Conservation (phyloP, 2,329 filamentous ascomycete genomes). For the Thielaviopsis euricoi region DNA sequence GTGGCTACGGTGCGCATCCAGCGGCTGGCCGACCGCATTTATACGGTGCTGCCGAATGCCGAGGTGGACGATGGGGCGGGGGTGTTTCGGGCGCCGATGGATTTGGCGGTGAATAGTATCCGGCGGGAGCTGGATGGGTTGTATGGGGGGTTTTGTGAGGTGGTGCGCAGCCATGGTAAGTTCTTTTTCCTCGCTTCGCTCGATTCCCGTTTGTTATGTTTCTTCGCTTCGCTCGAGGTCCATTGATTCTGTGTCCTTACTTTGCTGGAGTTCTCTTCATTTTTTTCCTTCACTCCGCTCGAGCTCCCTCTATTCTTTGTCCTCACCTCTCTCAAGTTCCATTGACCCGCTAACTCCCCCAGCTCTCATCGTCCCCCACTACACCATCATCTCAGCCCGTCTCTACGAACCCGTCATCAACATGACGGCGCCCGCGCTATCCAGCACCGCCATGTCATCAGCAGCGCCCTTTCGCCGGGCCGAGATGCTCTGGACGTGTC, state of each 20-base stretch:
- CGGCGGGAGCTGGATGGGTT: conserved; percentile 20
- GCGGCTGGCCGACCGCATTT: conserved; percentile 18
- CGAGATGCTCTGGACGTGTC: conserved; percentile 22
- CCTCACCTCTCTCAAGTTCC: conserved; percentile 2
- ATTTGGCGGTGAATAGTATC: conserved; percentile 20
- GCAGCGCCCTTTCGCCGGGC: conserved; percentile 17
- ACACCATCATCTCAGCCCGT: conserved; percentile 19
- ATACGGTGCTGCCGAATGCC: conserved; percentile 16
- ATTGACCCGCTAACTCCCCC: too few relatives aligned
- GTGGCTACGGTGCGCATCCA: conserved; percentile 21
- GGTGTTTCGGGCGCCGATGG: conserved; percentile 16
- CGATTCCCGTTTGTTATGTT: not conserved
- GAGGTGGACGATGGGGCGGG: conserved; percentile 9
- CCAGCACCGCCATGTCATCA: conserved; percentile 8
- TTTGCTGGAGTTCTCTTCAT: too few relatives aligned
- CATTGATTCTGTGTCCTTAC: too few relatives aligned
- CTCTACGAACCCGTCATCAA: conserved; percentile 24
- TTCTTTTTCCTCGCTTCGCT: not conserved
- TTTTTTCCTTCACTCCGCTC: too few relatives aligned
- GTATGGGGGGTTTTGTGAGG: conserved; percentile 14
- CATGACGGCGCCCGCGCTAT: conserved; percentile 14
- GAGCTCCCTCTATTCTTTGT: too few relatives aligned
- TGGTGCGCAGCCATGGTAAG: conserved; percentile 14
- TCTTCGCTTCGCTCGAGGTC: not conserved
- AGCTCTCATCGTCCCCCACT: conserved; percentile 22